Conservation (phyloP, 345 rosid genomes). For the Arabidopsis arenosa region DNA sequence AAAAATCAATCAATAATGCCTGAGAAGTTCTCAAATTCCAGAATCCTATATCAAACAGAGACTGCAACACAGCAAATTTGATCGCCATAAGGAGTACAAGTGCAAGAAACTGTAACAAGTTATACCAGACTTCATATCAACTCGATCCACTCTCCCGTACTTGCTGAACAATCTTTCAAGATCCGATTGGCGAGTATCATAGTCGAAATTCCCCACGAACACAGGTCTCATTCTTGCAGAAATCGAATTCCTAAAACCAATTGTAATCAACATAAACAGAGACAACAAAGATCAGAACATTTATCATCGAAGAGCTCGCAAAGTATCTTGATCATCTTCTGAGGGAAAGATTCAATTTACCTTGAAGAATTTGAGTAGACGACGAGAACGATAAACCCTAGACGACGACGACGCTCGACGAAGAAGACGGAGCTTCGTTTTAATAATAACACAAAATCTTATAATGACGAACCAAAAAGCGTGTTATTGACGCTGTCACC, state of each 20-base stretch:
- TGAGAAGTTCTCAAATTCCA: not conserved
- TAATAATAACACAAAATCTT: not conserved
- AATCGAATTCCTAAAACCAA: conserved; percentile 1
- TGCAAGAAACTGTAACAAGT: not conserved
- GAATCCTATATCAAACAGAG: not conserved
- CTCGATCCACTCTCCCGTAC: conserved; percentile 80
- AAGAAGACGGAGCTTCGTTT: not conserved
- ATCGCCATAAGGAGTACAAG: too few relatives aligned
- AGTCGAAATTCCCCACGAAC: conserved; percentile 82
- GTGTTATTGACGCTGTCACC: conserved; percentile 24
- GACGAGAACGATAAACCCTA: conserved; percentile 32
- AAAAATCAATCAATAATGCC: not conserved
- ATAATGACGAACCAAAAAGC: not conserved
- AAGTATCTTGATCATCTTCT: not conserved
- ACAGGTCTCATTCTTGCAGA: conserved; percentile 59
- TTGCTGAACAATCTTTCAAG: conserved; percentile 75
- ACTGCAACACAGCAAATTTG: too few relatives aligned
- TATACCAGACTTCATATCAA: conserved; percentile 93
- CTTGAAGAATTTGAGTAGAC: not conserved
- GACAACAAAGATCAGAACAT: conserved; percentile 1
- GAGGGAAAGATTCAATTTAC: not conserved
- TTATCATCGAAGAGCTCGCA: not conserved
- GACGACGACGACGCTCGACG: conserved; percentile 1
- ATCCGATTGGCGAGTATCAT: conserved; percentile 82
- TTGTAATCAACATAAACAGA: not conserved